A percentile compares a stretch with the other conserved stretches of the same genome.
Conservation (phyloP, 2,329 filamentous ascomycete genomes). For the Emydomyces testavorans region DNA sequence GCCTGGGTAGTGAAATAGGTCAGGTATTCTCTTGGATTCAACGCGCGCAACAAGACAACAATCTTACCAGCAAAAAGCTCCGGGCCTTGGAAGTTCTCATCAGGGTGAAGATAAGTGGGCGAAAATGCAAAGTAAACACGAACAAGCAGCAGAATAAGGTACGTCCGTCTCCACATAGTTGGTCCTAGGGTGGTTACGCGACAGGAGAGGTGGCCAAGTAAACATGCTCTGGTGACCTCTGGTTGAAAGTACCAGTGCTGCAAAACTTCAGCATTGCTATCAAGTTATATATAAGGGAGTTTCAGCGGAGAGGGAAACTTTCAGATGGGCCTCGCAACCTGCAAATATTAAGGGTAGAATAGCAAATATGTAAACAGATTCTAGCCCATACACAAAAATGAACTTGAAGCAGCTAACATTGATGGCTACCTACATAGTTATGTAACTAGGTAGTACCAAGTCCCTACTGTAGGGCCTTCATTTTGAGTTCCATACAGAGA, state of each 20-base stretch:
- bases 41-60: not conserved
- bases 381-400: too few species aligned
- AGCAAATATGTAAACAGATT: too few species aligned
- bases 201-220: conserved; percentile 9
- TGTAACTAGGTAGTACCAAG: too few species aligned
- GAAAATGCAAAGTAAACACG: conserved; percentile 89
- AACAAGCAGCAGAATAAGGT: conserved; percentile 71
- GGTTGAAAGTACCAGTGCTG: conserved; percentile 9
- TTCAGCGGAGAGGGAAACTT: too few species aligned
- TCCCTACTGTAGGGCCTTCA: too few species aligned
- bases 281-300: too few species aligned
- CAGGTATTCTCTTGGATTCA: not conserved
- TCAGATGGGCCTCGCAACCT: too few species aligned
- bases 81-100: conserved; percentile 97
- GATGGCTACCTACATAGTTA: too few species aligned
- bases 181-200: conserved; percentile 4
- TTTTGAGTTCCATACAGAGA: too few species aligned
- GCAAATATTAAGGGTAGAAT: too few species aligned
- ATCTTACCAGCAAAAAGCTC: conserved; percentile 85
- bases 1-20: too few species aligned
- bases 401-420: too few species aligned
- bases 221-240: conserved; percentile 11
- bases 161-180: conserved; percentile 80
- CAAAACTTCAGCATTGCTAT: conserved; percentile 7
- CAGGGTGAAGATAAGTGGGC: conserved; percentile 92